Evolutionary conservation across 2,329 filamentous ascomycete genomes (phyloP), one percentile per base, ranked within the genome.

Genomic region (Diaporthe caulivora): DNA sequence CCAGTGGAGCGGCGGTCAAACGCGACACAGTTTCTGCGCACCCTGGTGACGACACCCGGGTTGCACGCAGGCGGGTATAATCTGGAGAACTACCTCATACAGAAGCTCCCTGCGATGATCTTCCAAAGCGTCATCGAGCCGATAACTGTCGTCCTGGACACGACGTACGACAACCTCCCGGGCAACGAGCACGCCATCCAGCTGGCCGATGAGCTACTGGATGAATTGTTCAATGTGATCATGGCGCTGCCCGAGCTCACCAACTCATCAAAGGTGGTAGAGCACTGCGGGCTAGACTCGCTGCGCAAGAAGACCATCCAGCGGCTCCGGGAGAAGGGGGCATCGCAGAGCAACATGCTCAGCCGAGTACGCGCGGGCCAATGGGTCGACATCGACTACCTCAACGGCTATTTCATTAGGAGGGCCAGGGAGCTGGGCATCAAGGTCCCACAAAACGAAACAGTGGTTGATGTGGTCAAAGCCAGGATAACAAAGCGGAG

Each of bases 361-460:
- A 87, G 88, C 70, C 90, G 92, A 78, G 85, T 95, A 17, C 84
- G 89, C 15, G 81, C 83, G 1, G 92, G 93, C 1, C 84, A 84
- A 75, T 83, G 86, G 73, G 95, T 94, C 0, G 95, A 98, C 78
- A 89, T 98, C 53, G 90, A 95, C 58, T 97, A 92, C 79, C 89
- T 96, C 77, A 98, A 97, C 80, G 96, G 95, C 0, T 99, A 96
- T 84, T 93, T 99, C 74, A 87, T 97, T 42, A 87, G 86, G 67
- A 89, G 92, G 53, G 97, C 93, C 0, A 87, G 90, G 77, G 89
- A 94, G 80, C 78, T 95, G 74, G 94, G 94, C 1, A 85, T 98
- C n/a, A 86, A 89, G 67, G 92, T 92, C 78, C 89, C 91, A 15
- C 86, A 92, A 75, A 97, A 97, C 80, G 91, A 92, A 78, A 88